Conservation (phyloP, 352 stramenopile genomes). For the Pythium diclinum region DNA sequence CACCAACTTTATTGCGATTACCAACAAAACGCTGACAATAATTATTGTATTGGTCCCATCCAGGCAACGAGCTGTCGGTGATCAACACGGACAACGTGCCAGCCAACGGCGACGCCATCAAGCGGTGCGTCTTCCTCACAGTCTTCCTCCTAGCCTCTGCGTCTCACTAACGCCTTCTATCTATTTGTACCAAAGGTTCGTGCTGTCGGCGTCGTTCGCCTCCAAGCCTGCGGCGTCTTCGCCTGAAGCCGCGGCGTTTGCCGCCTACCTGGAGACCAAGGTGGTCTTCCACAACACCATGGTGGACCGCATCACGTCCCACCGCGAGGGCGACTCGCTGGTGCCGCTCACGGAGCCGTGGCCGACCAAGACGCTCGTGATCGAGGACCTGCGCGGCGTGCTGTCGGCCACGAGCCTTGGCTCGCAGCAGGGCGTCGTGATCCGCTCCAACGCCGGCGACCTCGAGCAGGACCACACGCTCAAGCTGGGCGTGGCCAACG, state of each 20-base stretch:
- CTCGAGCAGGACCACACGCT: constrained; percentile 83
- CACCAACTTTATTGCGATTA: background rate
- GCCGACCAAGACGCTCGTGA: constrained; percentile 59
- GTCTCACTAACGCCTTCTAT: constrained; percentile 9
- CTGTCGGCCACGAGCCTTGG: constrained; percentile 32
- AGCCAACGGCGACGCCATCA: constrained; percentile 60
- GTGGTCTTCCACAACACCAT: constrained; percentile 85
- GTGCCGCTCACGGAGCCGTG: constrained; percentile 61
- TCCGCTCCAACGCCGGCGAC: constrained; percentile 38
- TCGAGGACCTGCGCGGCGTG: constrained; percentile 54
- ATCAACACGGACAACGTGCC: constrained; percentile 84
- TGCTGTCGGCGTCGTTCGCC: constrained; percentile 28
- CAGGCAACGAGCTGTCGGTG: constrained; percentile 52
- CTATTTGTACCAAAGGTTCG: constrained; percentile 20
- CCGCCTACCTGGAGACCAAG: constrained; percentile 37
- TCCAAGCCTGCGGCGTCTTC: constrained; percentile 23
- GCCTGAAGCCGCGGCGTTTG: constrained; percentile 27
- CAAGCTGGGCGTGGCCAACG: constrained; percentile 91
- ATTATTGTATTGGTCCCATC: background rate
- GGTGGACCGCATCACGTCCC: constrained; percentile 73
- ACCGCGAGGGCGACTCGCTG: constrained; percentile 38
- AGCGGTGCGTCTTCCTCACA: constrained; percentile 23
- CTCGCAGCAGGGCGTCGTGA: constrained; percentile 46
- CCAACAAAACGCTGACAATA: background rate
- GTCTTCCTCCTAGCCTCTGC: background rate